Percentiles rank a stretch among this genome's conserved stretches.
Conservation (phyloP, 345 rosid genomes). For the Pugionium dolabratum region DNA sequence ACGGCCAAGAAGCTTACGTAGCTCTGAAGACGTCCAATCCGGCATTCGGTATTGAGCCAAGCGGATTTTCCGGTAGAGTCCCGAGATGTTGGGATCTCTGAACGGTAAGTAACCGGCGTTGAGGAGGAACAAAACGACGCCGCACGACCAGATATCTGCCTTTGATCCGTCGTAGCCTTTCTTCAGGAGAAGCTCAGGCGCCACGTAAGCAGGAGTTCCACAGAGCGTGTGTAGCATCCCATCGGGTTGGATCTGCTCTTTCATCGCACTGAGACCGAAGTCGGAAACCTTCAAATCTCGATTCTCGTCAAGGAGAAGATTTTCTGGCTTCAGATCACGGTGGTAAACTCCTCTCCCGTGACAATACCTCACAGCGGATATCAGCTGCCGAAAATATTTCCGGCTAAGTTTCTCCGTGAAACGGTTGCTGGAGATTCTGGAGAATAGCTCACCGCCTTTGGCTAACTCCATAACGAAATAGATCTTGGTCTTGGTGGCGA, state of each 20-base stretch:
- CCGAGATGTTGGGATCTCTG: slow-evolving; percentile 46
- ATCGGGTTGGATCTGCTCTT: slow-evolving; percentile 57
- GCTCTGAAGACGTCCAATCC: slow-evolving; percentile 72
- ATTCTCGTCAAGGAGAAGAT: slow-evolving; percentile 74
- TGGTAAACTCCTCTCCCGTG: slow-evolving; percentile 76
- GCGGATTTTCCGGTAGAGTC: slow-evolving; percentile 65
- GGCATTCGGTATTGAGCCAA: slow-evolving; percentile 65
- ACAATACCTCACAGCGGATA: slow-evolving; percentile 69
- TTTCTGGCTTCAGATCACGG: slow-evolving; percentile 79
- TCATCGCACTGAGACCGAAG: slow-evolving; percentile 75
- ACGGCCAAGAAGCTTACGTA: slow-evolving; percentile 46
- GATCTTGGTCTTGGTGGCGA: slow-evolving; percentile 72
- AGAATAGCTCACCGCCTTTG: slow-evolving; percentile 78
- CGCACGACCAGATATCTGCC: slow-evolving; percentile 80
- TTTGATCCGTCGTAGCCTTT: slow-evolving; percentile 81
- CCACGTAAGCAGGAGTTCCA: slow-evolving; percentile 52
- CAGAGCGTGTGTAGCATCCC: slow-evolving; percentile 75
- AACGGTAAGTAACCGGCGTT: slow-evolving; percentile 78
- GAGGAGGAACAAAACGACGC: slow-evolving; percentile 65
- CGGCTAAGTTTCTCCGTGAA: slow-evolving; percentile 76
- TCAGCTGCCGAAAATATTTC: slow-evolving; percentile 68
- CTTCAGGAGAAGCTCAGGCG: slow-evolving; percentile 66
- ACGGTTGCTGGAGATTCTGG: slow-evolving; percentile 56
- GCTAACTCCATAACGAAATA: slow-evolving; percentile 82
- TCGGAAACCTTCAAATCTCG: slow-evolving; percentile 64